Evolutionary conservation across 164 flowering plant genomes (phyloP).

Genomic region (Echeveria elegans): DNA sequence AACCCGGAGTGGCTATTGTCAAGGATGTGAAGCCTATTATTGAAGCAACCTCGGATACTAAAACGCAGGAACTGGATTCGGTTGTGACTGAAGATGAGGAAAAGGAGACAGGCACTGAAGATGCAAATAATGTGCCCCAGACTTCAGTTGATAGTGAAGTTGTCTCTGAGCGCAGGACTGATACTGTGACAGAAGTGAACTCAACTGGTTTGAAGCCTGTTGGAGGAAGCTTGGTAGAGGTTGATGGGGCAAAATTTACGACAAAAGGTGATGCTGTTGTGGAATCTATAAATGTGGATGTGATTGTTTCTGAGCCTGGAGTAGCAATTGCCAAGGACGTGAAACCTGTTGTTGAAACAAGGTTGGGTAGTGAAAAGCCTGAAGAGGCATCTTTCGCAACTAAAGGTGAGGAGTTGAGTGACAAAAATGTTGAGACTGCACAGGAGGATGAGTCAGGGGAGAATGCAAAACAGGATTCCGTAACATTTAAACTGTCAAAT

Average conservation of each 20-base stretch:
- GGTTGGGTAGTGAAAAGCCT: background rate
- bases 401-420: background rate
- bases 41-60: slow-evolving; percentile 1
- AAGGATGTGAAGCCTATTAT: background rate
- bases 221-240: background rate
- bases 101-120: slow-evolving; percentile 7
- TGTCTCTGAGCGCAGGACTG: background rate
- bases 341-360: background rate
- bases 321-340: slow-evolving; percentile 1
- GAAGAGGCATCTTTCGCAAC: background rate
- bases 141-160: slow-evolving; percentile 9
- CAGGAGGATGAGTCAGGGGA: background rate
- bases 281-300: slow-evolving; percentile 10
- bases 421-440: background rate
- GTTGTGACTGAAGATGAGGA: background rate
- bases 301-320: slow-evolving; percentile 2
- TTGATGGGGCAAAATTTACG: slow-evolving; percentile 3
- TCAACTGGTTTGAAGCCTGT: background rate
- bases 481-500: background rate
- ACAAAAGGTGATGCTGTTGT: slow-evolving; percentile 7
- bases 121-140: slow-evolving; percentile 10
- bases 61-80: background rate
- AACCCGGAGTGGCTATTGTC: slow-evolving; percentile 10
- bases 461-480: background rate
- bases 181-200: background rate